Conservation (phyloP, 169 alveolate genomes). For the Amoebophrya sp. region DNA sequence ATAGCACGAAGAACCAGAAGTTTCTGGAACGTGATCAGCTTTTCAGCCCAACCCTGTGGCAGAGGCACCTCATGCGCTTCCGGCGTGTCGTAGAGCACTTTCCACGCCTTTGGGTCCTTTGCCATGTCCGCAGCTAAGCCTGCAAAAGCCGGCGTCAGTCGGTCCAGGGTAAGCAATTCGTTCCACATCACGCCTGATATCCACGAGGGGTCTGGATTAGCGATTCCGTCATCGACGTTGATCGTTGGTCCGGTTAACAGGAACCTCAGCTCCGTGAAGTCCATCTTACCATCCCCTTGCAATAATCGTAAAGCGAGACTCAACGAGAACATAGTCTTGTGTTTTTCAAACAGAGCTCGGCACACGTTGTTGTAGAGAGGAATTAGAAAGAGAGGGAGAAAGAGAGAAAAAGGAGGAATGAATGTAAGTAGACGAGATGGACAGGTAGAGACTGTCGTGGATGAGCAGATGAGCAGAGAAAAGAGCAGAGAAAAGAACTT, state of each 20-base stretch:
- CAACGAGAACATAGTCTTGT: conserved; percentile 74
- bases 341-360: conserved; percentile 81
- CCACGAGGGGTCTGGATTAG: conserved; percentile 78
- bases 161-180: conserved; percentile 66
- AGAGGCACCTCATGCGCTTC: conserved; percentile 76
- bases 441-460: too few relatives aligned
- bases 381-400: conserved; percentile 41
- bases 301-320: conserved; percentile 70
- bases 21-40: conserved; percentile 66
- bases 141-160: conserved; percentile 57
- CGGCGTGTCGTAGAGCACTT: conserved; percentile 64
- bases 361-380: conserved; percentile 79
- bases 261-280: conserved; percentile 78
- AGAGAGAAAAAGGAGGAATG: not conserved
- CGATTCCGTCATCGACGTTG: conserved; percentile 58
- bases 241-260: conserved; percentile 86
- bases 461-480: too few relatives aligned
- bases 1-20: conserved; percentile 73
- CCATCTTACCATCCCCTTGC: conserved; percentile 66
- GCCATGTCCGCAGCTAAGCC: conserved; percentile 71
- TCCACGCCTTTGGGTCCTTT: conserved; percentile 60
- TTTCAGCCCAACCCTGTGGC: conserved; percentile 79
- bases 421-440: too few relatives aligned
- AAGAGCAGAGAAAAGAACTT: too few relatives aligned
- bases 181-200: conserved; percentile 81